Evolutionary conservation across 495 filamentous ascomycete species (phyloP), one percentile per base, ranked within the genome.

Genomic region (Aspergillus panamensis): DNA sequence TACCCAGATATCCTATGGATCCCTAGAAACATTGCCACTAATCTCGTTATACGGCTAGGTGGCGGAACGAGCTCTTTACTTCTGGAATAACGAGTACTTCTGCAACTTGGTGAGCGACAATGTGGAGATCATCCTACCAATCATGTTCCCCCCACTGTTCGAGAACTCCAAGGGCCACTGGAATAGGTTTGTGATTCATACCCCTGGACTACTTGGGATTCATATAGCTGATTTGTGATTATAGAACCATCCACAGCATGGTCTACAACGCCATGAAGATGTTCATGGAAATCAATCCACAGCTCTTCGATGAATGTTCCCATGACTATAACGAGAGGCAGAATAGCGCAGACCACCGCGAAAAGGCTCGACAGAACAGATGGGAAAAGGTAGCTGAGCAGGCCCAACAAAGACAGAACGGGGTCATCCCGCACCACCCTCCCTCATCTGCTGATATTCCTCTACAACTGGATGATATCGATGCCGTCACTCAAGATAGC

Each of bases 41-140:
- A 57, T 40, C 25, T 25, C 5, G 14, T 32, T 25, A 3, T 45
- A 12, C n/a, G 19, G 4, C 3, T 32, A 88, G 86, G 94, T 98
- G 43, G 94, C 94, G 32, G 94, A 99, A 70, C 84, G 94, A 62
- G 94, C 95, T 2, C 84, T 99, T 21, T 99, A 99, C 76, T 99
- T 97, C 79, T 99, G 94, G 94, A 99, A 99, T 74, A 99, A 99
- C 68, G 94, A 99, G 69, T 99, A 99, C 66, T 99, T 99, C 78
- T 99, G 94, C 79, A 99, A 99, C 67, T 78, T 99, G 54, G 94
- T 99, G 53, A 97, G 92, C 79, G 94, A 99, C 72, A 97, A 99
- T 67, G 94, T 97, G 31, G 93, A 97, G 63, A 90, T 96, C 43
- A 99, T 99, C 65, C 79, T 99, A 32, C 94, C 94, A 7, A 97